phyloP scores from a whole-genome alignment of 768 basidiomycete genomes.

The Mycena sanguinolenta region DNA sequence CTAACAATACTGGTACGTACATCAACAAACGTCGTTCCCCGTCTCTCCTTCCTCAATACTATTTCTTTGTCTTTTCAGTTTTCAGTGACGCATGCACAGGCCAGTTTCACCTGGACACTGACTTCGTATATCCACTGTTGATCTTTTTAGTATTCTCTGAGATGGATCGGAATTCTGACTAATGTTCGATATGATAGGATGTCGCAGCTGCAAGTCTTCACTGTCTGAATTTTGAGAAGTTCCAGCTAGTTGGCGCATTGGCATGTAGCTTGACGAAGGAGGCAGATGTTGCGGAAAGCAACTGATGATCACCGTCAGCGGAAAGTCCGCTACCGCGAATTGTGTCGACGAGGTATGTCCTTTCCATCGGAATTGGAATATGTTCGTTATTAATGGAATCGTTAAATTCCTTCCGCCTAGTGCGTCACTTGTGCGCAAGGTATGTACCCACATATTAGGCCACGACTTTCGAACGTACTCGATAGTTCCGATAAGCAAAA shows the following conservation, averaged over 20 bases:
- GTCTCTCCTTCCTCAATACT: not conserved
- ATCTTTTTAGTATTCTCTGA: no score
- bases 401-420: not conserved
- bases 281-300: conserved; percentile 30
- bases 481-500: no score
- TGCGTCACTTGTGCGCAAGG: conserved; percentile 29
- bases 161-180: no score
- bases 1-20: no score
- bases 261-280: conserved; percentile 28
- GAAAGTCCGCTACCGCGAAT: conserved; percentile 29
- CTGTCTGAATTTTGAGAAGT: no score
- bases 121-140: conserved; percentile 15
- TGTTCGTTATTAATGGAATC: no score
- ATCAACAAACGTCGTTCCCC: no score
- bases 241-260: not conserved
- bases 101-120: conserved; percentile 29
- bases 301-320: conserved; percentile 26
- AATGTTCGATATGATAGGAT: not conserved
- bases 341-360: conserved; percentile 27
- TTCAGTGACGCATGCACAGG: conserved; percentile 34
- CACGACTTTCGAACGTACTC: no score
- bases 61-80: not conserved
- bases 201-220: conserved; percentile 10
- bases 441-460: no score
- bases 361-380: no score